phyloP scores from a whole-genome alignment of 1,139 yeast species.

The Lodderomyces margitis region DNA sequence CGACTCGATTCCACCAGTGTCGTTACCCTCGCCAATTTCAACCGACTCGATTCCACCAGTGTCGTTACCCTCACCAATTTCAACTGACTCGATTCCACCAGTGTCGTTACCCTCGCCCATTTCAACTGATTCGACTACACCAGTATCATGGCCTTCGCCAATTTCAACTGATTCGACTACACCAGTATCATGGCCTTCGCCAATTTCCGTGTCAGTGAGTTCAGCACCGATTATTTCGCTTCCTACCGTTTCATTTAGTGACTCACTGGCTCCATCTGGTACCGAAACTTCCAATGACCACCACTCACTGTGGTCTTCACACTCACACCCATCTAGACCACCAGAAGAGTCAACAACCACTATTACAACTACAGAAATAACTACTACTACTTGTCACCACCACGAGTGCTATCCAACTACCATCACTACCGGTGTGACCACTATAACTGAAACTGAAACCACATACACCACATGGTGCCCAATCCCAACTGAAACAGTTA shows the following conservation, averaged over 20 bases:
- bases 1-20: background rate
- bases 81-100: background rate
- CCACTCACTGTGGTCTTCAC: too few species aligned
- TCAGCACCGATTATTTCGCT: too few species aligned
- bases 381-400: slow-evolving; percentile 50
- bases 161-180: background rate
- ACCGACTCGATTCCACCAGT: background rate
- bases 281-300: too few species aligned
- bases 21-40: background rate
- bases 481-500: slow-evolving; percentile 19
- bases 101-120: background rate
- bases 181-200: background rate
- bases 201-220: too few species aligned
- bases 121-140: background rate
- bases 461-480: slow-evolving; percentile 51
- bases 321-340: too few species aligned
- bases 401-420: slow-evolving; percentile 29
- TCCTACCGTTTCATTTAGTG: too few species aligned
- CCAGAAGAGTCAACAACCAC: too few species aligned
- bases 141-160: background rate
- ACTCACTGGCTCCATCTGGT: too few species aligned
- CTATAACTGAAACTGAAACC: slow-evolving; percentile 45
- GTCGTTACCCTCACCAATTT: background rate
- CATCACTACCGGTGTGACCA: slow-evolving; percentile 41
- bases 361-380: slow-evolving; percentile 39